Conservation (phyloP, 352 stramenopile species). For the Labyrinthula sp. region DNA sequence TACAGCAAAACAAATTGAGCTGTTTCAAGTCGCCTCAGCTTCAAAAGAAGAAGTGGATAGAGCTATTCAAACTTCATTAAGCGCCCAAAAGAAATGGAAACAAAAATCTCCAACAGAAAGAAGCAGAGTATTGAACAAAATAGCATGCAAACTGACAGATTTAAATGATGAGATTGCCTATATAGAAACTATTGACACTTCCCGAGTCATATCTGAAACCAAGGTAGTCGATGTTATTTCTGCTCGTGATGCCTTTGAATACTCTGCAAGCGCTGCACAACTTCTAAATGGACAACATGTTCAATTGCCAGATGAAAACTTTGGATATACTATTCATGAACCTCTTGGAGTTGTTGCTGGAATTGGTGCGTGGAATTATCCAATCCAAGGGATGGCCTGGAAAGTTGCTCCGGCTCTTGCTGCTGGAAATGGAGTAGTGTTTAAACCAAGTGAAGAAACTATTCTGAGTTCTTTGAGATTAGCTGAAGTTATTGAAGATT, state of each 20-base stretch:
- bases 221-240: slow-evolving; percentile 45
- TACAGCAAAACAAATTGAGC: too few species aligned
- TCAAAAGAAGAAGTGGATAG: slow-evolving; percentile 40
- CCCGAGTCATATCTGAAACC: slow-evolving; percentile 50
- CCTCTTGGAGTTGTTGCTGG: slow-evolving; percentile 32
- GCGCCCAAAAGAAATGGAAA: slow-evolving; percentile 46
- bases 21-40: too few species aligned
- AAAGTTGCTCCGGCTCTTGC: slow-evolving; percentile 45
- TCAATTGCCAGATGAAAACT: slow-evolving; percentile 34
- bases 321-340: slow-evolving; percentile 38
- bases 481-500: slow-evolving; percentile 36
- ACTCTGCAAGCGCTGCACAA: slow-evolving; percentile 37
- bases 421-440: slow-evolving; percentile 67
- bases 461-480: slow-evolving; percentile 38
- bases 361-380: slow-evolving; percentile 60
- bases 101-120: slow-evolving; percentile 37
- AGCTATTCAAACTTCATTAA: slow-evolving; percentile 37
- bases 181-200: slow-evolving; percentile 52
- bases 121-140: slow-evolving; percentile 3
- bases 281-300: slow-evolving; percentile 36
- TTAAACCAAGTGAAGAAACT: slow-evolving; percentile 63
- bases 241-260: slow-evolving; percentile 36
- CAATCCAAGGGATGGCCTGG: slow-evolving; percentile 41
- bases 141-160: slow-evolving; percentile 39
- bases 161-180: slow-evolving; percentile 45